These are phyloP conservation scores for Rubus parviflorus DNA, from an alignment of 306 rosid genomes.

Conservation along the genomic window DNA sequence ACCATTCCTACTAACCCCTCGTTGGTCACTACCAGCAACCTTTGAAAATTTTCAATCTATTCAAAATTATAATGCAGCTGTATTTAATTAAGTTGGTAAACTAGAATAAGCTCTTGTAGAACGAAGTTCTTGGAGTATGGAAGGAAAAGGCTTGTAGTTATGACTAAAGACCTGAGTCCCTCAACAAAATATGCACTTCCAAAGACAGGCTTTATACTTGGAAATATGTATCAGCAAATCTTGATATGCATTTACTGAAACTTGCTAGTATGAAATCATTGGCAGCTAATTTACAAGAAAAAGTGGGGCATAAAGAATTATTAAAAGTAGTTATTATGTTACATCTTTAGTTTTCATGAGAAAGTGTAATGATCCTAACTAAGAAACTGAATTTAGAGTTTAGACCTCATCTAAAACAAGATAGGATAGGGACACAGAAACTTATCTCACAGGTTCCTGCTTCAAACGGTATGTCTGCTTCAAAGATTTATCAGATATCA, in stretches of 20 bases:
- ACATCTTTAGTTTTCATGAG: too few relatives aligned
- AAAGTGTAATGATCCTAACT: background rate
- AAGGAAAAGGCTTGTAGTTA: background rate
- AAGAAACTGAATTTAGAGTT: background rate
- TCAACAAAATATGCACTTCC: background rate
- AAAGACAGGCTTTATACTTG: background rate
- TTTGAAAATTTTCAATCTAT: background rate
- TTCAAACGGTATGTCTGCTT: background rate
- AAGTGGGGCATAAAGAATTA: background rate
- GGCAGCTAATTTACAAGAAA: background rate
- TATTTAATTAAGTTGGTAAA: background rate
- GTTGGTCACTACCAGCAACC: background rate
- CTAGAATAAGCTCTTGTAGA: background rate
- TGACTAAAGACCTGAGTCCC: background rate
- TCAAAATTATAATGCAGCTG: background rate
- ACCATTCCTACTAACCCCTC: background rate
- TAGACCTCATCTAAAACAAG: slow-evolving; percentile 5
- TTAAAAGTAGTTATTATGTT: background rate
- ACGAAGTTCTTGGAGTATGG: background rate
- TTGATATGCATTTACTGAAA: background rate
- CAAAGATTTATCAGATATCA: background rate
- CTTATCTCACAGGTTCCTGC: background rate
- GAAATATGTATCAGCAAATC: background rate
- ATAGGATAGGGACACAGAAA: background rate
- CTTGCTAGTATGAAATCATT: background rate